Conservation (phyloP, 108 stramenopile species). For the Cyclotella distinguenda region DNA sequence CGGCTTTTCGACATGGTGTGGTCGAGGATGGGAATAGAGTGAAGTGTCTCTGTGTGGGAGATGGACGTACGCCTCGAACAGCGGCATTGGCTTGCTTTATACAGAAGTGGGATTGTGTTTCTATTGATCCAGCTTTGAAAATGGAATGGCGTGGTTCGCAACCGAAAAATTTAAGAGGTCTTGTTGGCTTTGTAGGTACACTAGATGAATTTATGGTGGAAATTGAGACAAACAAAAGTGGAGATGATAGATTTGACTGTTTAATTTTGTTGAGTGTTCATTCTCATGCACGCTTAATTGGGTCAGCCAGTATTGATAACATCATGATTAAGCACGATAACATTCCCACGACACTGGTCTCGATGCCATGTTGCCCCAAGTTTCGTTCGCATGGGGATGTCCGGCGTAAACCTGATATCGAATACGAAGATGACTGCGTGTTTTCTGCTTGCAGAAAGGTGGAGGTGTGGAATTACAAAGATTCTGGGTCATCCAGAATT, state of each 20-base stretch:
- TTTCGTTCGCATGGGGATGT: constrained; percentile 45
- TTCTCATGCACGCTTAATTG: constrained; percentile 53
- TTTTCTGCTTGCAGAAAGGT: constrained; percentile 50
- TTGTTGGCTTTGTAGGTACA: constrained; percentile 48
- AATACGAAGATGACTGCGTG: constrained; percentile 57
- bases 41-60: constrained; percentile 51
- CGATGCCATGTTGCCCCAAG: constrained; percentile 54
- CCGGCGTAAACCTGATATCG: constrained; percentile 41
- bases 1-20: constrained; percentile 31
- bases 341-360: constrained; percentile 42
- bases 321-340: constrained; percentile 28
- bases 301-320: constrained; percentile 12
- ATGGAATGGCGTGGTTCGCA: constrained; percentile 31
- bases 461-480: constrained; percentile 46
- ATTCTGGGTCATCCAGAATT: no score
- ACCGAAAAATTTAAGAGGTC: constrained; percentile 27
- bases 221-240: neutral
- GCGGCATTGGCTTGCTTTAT: constrained; percentile 42
- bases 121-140: constrained; percentile 53
- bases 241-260: constrained; percentile 15
- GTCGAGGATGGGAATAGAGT: constrained; percentile 15
- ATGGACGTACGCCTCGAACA: constrained; percentile 54
- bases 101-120: constrained; percentile 49
- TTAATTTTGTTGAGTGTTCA: constrained; percentile 53
- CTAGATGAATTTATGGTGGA: constrained; percentile 36